Base-by-base conservation (phyloP, 805 yeast genomes). In the Debaryomyces hansenii region DNA sequence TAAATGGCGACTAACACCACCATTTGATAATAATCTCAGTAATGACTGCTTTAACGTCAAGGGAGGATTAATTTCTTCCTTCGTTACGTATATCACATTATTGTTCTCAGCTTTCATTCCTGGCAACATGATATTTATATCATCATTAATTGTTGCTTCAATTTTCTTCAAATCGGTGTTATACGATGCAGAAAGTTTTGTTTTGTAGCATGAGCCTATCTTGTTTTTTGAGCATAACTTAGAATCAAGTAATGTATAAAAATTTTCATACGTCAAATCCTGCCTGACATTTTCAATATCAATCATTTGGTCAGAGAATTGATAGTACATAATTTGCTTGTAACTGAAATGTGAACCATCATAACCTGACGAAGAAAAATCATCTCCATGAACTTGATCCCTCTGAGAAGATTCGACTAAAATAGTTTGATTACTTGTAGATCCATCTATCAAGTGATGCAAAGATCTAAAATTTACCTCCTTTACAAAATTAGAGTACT, bases 401-500 rank as follows among this genome's bases (percentile, higher is more conserved):
- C 70, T 49, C 41, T 65, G 76, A 20, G 60, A 63, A 2, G 57
- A 42, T 39, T 69, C 72, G 6, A 89, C 71, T 45, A 91, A 79
- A 0, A 91, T 69, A 0, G 96, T 85, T 57, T 83, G 86, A 21
- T 76, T 68, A 0, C 63, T 28, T 0, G 72, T 59, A 1, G 66
- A 55, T 29, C 84, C 82, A 45, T 83, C 85, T 14, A 91, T 77
- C 40, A 88, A 63, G 37, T 75, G 50, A 2, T 71, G 64, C 15
- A 89, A 63, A 10, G 78, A 75, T 47, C 90, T 77, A 44, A 87
- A 78, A 37, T 79, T 71, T 12, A 89, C 53, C 55, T 89, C 96
- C n/a, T 78, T 75, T 5, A 87, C 91, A 60, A 88, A 82, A 21
- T 72, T 72, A 2, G 84, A 71, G 42, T 81, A 82, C 48, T 82